Evolutionary conservation across 441 rosid species (phyloP), one percentile per base, ranked within the genome.

Genomic region (Erodium trifolium): DNA sequence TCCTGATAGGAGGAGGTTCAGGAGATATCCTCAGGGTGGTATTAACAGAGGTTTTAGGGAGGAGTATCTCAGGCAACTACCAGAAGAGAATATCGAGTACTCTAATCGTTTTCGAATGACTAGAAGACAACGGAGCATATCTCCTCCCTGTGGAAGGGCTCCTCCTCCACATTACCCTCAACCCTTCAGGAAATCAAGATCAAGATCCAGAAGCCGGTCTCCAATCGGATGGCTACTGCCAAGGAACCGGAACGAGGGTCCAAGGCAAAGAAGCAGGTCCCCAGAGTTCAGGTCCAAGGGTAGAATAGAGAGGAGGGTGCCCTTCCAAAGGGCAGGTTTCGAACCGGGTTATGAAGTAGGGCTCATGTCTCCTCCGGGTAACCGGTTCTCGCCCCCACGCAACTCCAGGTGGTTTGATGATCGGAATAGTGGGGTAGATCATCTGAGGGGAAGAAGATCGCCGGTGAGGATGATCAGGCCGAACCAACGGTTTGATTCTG

Each of bases 141-240:
- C 34, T 2, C 34, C 34, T 31, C 34, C 34, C 3, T 31, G 34
- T 31, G 34, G 34, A 4, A 7, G 77, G 64, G 77, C 77, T 47
- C 71, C 68, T 57, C 63, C 63, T 4, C 67, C 29, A 78, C 85
- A 73, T 67, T 63, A 76, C 71, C 62, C 66, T 18, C 69, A 71
- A 43, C 70, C 74, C 19, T 76, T 68, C 65, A 75, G 71, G 73
- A 81, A 72, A 64, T 69, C 82, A 29, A 74, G 70, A 35, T 80
- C 86, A 9, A 84, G 86, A 72, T 85, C 86, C 8, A 79, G 87
- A 75, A 78, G 85, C 59, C 84, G 76, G 16, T 82, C 91, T 1
- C 89, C 10, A 79, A 57, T 63, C 66, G 69, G 68, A 5, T 82
- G 83, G 79, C 71, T 69, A 41, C 16, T 62, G 66, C 73, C 34